Conservation (phyloP, 768 basidiomycete genomes). For the Xerocomus brunneocitrinus region DNA sequence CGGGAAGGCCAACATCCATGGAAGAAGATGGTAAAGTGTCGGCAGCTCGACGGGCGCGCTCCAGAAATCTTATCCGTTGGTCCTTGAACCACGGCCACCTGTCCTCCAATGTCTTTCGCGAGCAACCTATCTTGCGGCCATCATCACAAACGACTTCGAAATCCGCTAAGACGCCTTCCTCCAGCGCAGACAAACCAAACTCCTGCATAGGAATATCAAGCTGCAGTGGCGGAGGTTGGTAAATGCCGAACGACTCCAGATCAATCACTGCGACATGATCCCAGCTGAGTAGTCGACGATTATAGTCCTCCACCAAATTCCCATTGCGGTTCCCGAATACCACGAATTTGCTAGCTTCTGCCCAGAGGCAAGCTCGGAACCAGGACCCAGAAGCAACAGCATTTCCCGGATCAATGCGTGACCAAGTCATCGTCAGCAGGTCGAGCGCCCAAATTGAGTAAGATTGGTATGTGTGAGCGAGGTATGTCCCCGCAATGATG, state of each 20-base stretch:
- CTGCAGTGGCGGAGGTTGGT: conserved; percentile 72
- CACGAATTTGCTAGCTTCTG: conserved; percentile 77
- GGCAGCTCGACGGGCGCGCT: conserved; percentile 51
- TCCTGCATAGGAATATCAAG: conserved; percentile 74
- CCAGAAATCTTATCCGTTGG: conserved; percentile 56
- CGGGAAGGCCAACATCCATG: conserved; percentile 61
- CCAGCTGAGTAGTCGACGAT: conserved; percentile 85
- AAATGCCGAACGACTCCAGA: conserved; percentile 93
- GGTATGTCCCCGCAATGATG: conserved; percentile 93
- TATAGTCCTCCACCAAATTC: conserved; percentile 89
- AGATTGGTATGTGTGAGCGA: conserved; percentile 89
- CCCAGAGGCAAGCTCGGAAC: conserved; percentile 90
- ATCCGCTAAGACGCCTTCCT: conserved; percentile 78
- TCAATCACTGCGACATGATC: conserved; percentile 89
- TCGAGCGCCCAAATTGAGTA: conserved; percentile 98
- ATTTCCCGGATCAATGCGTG: conserved; percentile 83
- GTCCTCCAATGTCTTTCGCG: conserved; percentile 78
- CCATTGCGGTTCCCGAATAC: conserved; percentile 89
- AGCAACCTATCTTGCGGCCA: conserved; percentile 76
- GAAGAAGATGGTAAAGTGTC: conserved; percentile 56
- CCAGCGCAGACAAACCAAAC: conserved; percentile 77
- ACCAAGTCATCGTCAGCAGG: conserved; percentile 76
- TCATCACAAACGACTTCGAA: conserved; percentile 94
- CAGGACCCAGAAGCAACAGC: conserved; percentile 86
- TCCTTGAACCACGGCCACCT: conserved; percentile 95